phyloP scores from a whole-genome alignment of 2,329 filamentous ascomycete genomes.

The Alternaria triticimaculans region DNA sequence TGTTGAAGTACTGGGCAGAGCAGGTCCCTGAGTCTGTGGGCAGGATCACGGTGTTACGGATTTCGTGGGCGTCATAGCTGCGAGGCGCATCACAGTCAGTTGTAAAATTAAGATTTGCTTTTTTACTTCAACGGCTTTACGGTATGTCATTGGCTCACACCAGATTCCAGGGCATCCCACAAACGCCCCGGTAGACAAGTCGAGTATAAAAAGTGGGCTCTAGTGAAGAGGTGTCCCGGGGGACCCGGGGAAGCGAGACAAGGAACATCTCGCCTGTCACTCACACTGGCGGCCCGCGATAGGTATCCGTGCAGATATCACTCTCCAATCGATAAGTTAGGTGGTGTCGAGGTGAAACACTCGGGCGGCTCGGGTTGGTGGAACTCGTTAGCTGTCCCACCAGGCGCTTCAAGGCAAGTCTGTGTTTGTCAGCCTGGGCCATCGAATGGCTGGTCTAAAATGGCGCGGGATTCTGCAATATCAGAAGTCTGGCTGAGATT shows the following conservation, averaged over 20 bases:
- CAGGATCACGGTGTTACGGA: background rate
- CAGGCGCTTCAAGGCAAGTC: conserved; percentile 22
- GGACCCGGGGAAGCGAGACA: conserved; percentile 10
- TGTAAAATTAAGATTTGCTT: conserved; percentile 2
- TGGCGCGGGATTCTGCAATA: background rate
- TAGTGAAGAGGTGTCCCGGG: background rate
- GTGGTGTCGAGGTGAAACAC: conserved; percentile 26
- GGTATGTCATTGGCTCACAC: background rate
- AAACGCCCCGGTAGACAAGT: background rate
- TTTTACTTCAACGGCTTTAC: background rate
- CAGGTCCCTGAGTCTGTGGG: background rate
- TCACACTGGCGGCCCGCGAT: conserved; percentile 19
- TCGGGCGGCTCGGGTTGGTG: conserved; percentile 18
- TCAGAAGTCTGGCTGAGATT: conserved; percentile 6
- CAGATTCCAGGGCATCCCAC: conserved; percentile 2
- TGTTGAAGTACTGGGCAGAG: background rate
- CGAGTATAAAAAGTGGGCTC: background rate
- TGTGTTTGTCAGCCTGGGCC: conserved; percentile 7
- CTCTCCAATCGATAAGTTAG: conserved; percentile 27
- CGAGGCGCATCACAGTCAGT: background rate
- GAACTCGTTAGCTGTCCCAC: conserved; percentile 20
- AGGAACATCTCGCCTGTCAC: conserved; percentile 19
- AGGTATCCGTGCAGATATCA: conserved; percentile 18
- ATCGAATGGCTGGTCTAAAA: conserved; percentile 17
- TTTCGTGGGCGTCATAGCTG: background rate